Percentiles rank a stretch among this genome's conserved stretches.
These are phyloP conservation scores for Pseudonitzschia delicatissima DNA, from an alignment of 108 stramenopile species.

Conservation along the genomic window DNA sequence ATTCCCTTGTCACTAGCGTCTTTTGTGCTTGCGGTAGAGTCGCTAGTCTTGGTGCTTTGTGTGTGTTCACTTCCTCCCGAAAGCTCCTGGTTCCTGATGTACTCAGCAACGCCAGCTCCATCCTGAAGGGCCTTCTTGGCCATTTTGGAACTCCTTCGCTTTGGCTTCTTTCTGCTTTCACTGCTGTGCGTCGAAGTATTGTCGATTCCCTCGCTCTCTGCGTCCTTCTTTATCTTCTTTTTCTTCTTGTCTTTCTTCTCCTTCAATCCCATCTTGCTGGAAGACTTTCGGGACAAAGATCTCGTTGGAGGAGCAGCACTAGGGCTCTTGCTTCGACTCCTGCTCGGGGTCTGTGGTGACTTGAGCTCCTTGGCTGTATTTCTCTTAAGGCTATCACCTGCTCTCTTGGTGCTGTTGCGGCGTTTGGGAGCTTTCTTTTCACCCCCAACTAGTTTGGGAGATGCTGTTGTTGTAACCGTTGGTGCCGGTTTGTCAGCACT, in stretches of 20 bases:
- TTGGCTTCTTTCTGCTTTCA: no score
- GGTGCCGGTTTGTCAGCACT: no score
- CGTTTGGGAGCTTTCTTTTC: background rate
- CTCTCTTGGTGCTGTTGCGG: background rate
- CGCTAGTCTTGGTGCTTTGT: no score
- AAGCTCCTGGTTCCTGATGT: no score
- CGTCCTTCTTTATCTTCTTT: background rate
- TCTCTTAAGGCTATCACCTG: background rate
- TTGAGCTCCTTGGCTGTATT: background rate
- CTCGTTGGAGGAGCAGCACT: background rate
- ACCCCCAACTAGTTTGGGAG: background rate
- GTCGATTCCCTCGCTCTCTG: background rate
- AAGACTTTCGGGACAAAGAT: background rate
- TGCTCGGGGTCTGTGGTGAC: background rate
- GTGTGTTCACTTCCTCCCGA: no score
- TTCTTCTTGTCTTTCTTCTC: background rate
- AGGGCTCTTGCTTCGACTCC: background rate
- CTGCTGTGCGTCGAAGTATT: no score
- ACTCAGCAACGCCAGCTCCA: no score
- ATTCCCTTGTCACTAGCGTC: background rate
- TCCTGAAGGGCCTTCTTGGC: no score
- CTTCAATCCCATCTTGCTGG: conserved; percentile 9
- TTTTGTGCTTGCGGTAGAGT: no score
- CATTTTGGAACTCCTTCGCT: no score
- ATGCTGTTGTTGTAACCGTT: background rate